Percentiles rank a stretch among this genome's conserved stretches.
Conservation (phyloP, 2,329 filamentous ascomycete species). For the Aureobasidium sp. region DNA sequence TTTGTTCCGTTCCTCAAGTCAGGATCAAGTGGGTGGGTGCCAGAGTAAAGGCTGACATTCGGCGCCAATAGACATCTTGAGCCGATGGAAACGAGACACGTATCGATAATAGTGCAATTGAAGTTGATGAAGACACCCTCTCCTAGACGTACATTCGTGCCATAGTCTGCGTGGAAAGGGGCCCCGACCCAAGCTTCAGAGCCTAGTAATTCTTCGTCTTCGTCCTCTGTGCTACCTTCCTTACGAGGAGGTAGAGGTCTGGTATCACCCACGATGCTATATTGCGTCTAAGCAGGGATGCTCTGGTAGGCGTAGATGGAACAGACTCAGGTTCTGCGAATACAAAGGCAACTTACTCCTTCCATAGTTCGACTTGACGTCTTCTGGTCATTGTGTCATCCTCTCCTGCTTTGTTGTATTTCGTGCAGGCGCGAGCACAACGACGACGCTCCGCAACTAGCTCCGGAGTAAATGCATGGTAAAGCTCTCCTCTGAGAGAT, state of each 20-base stretch:
- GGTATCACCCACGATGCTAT: slow-evolving; percentile 56
- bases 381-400: slow-evolving; percentile 49
- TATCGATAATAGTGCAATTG: slow-evolving; percentile 71
- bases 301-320: no score
- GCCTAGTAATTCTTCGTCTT: slow-evolving; percentile 58
- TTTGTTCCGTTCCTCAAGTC: slow-evolving; percentile 63
- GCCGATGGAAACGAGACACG: slow-evolving; percentile 66
- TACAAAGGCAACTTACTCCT: slow-evolving; percentile 50
- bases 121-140: slow-evolving; percentile 68
- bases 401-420: slow-evolving; percentile 55
- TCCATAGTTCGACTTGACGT: slow-evolving; percentile 59
- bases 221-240: slow-evolving; percentile 47
- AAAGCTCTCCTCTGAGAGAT: slow-evolving; percentile 48
- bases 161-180: slow-evolving; percentile 69
- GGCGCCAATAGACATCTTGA: slow-evolving; percentile 71
- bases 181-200: slow-evolving; percentile 62
- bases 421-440: slow-evolving; percentile 53
- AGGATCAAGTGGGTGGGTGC: slow-evolving; percentile 70
- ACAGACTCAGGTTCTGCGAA: neutral
- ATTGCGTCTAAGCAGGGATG: neutral
- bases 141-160: slow-evolving; percentile 65
- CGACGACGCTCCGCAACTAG: slow-evolving; percentile 57
- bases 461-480: slow-evolving; percentile 64
- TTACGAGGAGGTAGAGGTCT: slow-evolving; percentile 52
- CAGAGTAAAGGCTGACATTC: slow-evolving; percentile 68